Evolutionary conservation across 2,329 filamentous ascomycete species (phyloP).

Genomic region (Aspergillus latus): DNA sequence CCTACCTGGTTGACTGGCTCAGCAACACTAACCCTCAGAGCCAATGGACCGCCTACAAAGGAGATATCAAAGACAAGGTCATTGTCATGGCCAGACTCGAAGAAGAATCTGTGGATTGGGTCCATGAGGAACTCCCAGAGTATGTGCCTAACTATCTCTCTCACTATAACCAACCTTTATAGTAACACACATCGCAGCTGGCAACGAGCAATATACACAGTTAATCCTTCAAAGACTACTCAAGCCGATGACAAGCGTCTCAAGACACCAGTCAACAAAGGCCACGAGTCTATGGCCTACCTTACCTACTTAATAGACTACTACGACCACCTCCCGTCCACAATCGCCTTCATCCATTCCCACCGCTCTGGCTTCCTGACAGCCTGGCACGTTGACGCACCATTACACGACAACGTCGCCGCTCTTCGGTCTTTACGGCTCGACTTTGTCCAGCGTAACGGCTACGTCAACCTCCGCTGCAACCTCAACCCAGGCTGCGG

Average conservation of each 20-base stretch:
- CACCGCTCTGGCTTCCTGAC: constrained; percentile 50
- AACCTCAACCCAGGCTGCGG: constrained; percentile 58
- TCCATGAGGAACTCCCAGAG: constrained; percentile 47
- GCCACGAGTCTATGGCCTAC: constrained; percentile 49
- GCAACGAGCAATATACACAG: constrained; percentile 48
- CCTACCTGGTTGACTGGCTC: constrained; percentile 36
- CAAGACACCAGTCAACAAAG: constrained; percentile 44
- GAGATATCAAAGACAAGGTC: constrained; percentile 35
- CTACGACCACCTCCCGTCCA: constrained; percentile 52
- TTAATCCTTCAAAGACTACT: constrained; percentile 35
- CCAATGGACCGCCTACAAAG: constrained; percentile 6
- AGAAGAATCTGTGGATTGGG: constrained; percentile 48
- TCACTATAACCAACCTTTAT: neutral
- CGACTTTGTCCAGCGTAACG: constrained; percentile 52
- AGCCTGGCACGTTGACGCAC: constrained; percentile 61
- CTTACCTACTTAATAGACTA: constrained; percentile 49
- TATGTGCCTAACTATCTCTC: constrained; percentile 26
- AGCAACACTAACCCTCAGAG: constrained; percentile 19
- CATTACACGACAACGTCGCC: constrained; percentile 55
- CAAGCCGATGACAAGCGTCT: constrained; percentile 24
- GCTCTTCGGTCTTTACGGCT: constrained; percentile 52
- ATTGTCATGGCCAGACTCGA: constrained; percentile 48
- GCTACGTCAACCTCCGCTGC: constrained; percentile 63
- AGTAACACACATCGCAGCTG: constrained; percentile 33
- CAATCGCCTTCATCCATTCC: constrained; percentile 57